Conservation (phyloP, 1,284 basidiomycete species). For the Malassezia sympodialis region DNA sequence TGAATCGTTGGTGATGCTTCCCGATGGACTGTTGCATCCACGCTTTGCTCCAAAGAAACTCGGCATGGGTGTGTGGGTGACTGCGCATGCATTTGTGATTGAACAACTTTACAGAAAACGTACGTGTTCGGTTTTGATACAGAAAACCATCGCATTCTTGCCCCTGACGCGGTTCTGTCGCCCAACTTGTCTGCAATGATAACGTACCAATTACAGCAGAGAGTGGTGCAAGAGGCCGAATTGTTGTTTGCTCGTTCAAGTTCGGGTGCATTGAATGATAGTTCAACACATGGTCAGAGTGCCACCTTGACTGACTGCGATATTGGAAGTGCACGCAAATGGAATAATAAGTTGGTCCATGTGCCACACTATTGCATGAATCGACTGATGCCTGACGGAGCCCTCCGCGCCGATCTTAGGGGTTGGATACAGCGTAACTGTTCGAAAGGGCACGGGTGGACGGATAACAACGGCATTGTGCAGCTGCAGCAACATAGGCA, state of each 20-base stretch:
- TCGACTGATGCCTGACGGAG: not conserved
- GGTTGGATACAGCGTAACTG: not conserved
- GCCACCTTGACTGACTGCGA: not conserved
- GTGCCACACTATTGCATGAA: not conserved
- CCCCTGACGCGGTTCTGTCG: conserved; percentile 6
- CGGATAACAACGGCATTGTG: not conserved
- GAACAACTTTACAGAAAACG: conserved; percentile 4
- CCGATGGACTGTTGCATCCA: conserved; percentile 19
- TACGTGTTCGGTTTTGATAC: not conserved
- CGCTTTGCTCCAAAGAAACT: conserved; percentile 10
- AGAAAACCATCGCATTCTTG: conserved; percentile 7
- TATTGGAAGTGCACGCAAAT: not conserved
- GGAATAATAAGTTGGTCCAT: not conserved
- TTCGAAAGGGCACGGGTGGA: not conserved
- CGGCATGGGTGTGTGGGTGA: conserved; percentile 14
- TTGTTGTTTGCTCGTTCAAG: conserved; percentile 6
- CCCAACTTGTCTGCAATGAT: conserved; percentile 6
- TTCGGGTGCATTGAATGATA: not conserved
- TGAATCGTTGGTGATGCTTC: conserved; percentile 9
- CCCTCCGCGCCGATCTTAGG: not conserved
- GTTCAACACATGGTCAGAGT: not conserved
- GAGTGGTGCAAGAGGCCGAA: conserved; percentile 18
- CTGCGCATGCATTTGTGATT: conserved; percentile 6
- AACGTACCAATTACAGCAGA: conserved; percentile 15
- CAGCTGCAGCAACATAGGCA: not conserved